phyloP scores from a whole-genome alignment of 306 rosid genomes.

The apple (Malus domestica) region DNA sequence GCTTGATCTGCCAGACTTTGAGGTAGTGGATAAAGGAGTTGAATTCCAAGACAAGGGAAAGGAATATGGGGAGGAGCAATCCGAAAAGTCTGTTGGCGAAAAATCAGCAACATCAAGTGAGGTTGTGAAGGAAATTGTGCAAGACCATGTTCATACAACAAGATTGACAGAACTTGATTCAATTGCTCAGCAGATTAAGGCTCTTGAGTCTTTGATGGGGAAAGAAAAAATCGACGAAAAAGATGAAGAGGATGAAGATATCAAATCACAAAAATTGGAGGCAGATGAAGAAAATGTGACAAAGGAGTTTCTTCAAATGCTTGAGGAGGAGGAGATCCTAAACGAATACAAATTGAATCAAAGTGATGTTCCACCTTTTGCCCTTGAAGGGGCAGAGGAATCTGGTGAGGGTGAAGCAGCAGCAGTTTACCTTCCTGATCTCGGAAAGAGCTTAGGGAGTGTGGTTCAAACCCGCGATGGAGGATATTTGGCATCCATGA shows the following conservation, averaged over 20 bases:
- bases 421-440: conserved; percentile 71
- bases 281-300: conserved; percentile 87
- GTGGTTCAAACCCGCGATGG: conserved; percentile 82
- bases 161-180: conserved; percentile 78
- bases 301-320: conserved; percentile 85
- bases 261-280: conserved; percentile 50
- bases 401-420: conserved; percentile 37
- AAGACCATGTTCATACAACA: conserved; percentile 41
- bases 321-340: conserved; percentile 59
- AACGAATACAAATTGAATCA: conserved; percentile 26
- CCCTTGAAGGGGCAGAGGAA: conserved; percentile 36
- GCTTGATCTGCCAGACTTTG: conserved; percentile 79
- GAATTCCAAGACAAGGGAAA: conserved; percentile 59
- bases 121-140: conserved; percentile 76
- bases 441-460: conserved; percentile 81
- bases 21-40: conserved; percentile 84
- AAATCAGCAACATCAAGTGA: conserved; percentile 53
- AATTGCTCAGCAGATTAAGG: conserved; percentile 89
- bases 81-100: conserved; percentile 38
- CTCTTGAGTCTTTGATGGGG: conserved; percentile 82
- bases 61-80: conserved; percentile 30
- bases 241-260: conserved; percentile 42
- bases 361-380: conserved; percentile 39
- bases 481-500: conserved; percentile 78
- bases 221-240: conserved; percentile 25